Evolutionary conservation across 345 rosid genomes (phyloP).

Genomic region (Barbarea vulgaris): DNA sequence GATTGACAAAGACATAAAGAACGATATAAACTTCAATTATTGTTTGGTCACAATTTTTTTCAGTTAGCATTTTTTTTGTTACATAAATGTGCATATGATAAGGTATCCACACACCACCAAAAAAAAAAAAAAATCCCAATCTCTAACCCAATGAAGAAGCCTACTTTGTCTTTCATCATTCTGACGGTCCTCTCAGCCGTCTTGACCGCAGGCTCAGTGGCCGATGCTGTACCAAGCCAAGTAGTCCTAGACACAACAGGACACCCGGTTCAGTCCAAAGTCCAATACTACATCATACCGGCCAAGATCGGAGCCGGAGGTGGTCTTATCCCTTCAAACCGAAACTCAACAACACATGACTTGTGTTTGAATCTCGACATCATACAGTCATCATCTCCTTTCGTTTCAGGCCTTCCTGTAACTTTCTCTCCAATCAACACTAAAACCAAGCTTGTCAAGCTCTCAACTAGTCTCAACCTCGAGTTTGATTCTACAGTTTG

Average conservation of each 20-base stretch:
- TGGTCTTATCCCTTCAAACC: constrained; percentile 31
- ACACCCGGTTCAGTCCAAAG: constrained; percentile 17
- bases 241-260: constrained; percentile 22
- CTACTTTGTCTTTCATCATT: constrained; percentile 18
- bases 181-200: constrained; percentile 21
- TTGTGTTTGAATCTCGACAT: constrained; percentile 31
- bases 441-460: constrained; percentile 21
- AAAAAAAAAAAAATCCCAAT: not conserved
- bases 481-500: constrained; percentile 34
- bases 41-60: not conserved
- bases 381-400: constrained; percentile 33
- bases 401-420: constrained; percentile 37
- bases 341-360: constrained; percentile 16
- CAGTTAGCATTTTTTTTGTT: not conserved
- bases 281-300: constrained; percentile 39
- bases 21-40: not conserved
- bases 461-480: constrained; percentile 25
- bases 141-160: constrained; percentile 15
- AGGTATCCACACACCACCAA: constrained; percentile 20
- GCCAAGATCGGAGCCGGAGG: constrained; percentile 38
- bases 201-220: constrained; percentile 13
- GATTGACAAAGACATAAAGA: constrained; percentile 5
- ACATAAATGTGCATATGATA: constrained; percentile 7
- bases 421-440: constrained; percentile 20
- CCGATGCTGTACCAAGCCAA: not conserved